Evolutionary conservation across 202 grass and related monocot genomes (phyloP), one percentile per base, ranked within the genome.

Genomic region (Bolboschoenoplectus hybrid): DNA sequence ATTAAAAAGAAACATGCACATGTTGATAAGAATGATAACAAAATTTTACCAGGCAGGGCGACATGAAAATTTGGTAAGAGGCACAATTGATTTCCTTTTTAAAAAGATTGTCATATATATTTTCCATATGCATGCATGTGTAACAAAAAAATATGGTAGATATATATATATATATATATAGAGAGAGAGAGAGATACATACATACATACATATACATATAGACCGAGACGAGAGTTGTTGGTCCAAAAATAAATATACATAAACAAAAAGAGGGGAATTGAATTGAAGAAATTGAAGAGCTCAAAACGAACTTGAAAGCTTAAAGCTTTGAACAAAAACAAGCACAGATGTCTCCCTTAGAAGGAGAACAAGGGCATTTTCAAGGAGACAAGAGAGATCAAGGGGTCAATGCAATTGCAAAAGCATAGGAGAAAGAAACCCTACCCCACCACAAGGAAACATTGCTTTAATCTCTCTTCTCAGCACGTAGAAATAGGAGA

Each of bases 271-370:
- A 26, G 26, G 26, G 26, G 26, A 26, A 26, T 26, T 26, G 26
- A 26, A 26, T 26, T 26, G 26, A 26, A 26, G 26, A 26, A 26
- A 26, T 26, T 26, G 26, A 34, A 79, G 45, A 84, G 82, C 47
- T 71, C 49, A 71, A 84, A 70, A 84, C 51, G 82, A 57, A 71
- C 71, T 84, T 52, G 82, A 71, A 69, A 71, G 66, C 82, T 84
- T 68, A 71, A 69, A 71, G 66, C 82, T 84, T 68, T 53, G 82
- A 84, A 84, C 63, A 67, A 84, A 84, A 84, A 84, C 82, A 84
- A 69, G 82, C 82, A 84, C 51, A 69, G 0, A 84, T 84, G 82
- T 84, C 82, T 84, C 82, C 82, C 66, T 84, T 68, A 58, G 44
- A 69, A 84, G 61, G 63, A 70, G 71, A 69, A 80, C 36, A 80